Conservation (phyloP, 2,329 filamentous ascomycete species). For the Colletotrichum aenigma region DNA sequence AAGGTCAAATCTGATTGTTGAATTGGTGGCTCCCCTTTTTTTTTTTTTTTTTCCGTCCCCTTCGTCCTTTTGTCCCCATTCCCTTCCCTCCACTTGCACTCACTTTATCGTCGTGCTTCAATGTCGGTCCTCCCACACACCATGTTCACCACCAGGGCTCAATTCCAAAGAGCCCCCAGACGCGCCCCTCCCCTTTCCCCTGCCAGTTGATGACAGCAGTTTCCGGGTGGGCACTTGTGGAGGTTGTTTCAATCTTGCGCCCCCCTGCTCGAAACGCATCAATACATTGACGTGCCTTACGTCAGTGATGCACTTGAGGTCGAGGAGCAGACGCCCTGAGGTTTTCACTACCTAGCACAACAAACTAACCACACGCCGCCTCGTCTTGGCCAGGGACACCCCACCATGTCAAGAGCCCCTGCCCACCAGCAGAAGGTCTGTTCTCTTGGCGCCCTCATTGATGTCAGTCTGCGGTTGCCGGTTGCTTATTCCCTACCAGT, state of each 20-base stretch:
- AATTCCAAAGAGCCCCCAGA: not conserved
- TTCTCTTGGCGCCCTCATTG: conserved; percentile 12
- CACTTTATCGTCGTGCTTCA: not conserved
- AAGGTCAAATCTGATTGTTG: not conserved
- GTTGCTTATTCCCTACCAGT: conserved; percentile 9
- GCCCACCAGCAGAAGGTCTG: not conserved
- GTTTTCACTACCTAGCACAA: not conserved
- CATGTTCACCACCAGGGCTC: not conserved
- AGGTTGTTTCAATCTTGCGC: conserved; percentile 20
- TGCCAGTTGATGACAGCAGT: conserved; percentile 18
- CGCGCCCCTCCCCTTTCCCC: not conserved
- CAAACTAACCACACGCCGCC: not conserved
- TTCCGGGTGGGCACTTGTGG: conserved; percentile 9
- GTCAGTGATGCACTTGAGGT: conserved; percentile 13
- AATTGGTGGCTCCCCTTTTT: conserved; percentile 1
- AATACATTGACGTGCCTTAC: conserved; percentile 18
- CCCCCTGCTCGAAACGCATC: conserved; percentile 22
- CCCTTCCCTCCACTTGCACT: not conserved
- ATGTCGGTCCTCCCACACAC: not conserved
- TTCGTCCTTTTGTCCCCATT: too few species aligned
- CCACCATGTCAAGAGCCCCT: not conserved
- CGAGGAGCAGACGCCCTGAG: not conserved
- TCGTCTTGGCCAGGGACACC: not conserved
- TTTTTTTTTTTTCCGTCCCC: not conserved
- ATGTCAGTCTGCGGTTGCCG: conserved; percentile 13